phyloP scores from a whole-genome alignment of 768 basidiomycete genomes.

The Agaricus bisporus region DNA sequence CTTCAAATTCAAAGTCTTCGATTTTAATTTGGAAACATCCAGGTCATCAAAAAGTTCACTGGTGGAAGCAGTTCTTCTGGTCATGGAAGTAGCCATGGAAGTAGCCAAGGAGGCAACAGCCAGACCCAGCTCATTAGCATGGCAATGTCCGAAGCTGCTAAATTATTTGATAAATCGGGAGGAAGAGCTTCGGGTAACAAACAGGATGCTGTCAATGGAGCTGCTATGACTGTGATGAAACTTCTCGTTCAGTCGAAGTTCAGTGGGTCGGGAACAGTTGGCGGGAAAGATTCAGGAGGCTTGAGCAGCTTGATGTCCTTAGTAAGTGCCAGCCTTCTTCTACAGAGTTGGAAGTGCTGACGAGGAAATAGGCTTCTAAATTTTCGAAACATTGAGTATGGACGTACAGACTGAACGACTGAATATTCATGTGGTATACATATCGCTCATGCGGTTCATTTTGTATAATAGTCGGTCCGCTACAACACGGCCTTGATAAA shows the following conservation, averaged over 20 bases:
- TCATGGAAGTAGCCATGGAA: too few relatives aligned
- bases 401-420: neutral
- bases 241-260: constrained; percentile 67
- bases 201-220: constrained; percentile 81
- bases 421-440: too few relatives aligned
- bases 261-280: constrained; percentile 34
- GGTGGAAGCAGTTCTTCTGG: constrained; percentile 32
- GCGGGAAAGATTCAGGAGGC: constrained; percentile 68
- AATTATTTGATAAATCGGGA: constrained; percentile 68
- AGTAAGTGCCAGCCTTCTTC: constrained; percentile 33
- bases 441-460: too few relatives aligned
- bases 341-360: neutral
- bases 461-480: too few relatives aligned
- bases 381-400: constrained; percentile 10
- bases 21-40: neutral
- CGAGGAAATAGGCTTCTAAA: constrained; percentile 21
- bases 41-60: constrained; percentile 68
- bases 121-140: constrained; percentile 71
- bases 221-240: constrained; percentile 84
- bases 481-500: too few relatives aligned
- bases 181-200: constrained; percentile 61
- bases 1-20: neutral
- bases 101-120: constrained; percentile 27
- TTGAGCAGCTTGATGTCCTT: constrained; percentile 53
- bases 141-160: constrained; percentile 79